Base-by-base conservation (phyloP, 345 rosid genomes). In the Euphorbia lathyris region DNA sequence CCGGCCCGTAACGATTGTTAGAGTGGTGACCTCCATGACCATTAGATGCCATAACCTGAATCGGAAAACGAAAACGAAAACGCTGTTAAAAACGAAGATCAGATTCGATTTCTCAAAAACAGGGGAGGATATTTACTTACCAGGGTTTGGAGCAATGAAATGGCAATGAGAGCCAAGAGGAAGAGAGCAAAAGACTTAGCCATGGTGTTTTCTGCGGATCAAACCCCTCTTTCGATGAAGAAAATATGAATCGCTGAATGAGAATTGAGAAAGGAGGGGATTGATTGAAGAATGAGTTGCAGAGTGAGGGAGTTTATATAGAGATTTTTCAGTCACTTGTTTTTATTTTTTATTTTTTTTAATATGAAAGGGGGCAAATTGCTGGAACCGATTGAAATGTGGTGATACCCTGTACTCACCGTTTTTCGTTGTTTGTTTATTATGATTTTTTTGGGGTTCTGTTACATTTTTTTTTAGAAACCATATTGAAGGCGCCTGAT, bases 111-210 rank as follows among this genome's bases (percentile, higher is more conserved):
- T 51, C 56, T 51, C n/a, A 36, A 17, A 23, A 3, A 14, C 13
- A 11, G 12, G 17, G 6, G 14, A 63, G 42, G 12, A 42, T 50
- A 20, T 36, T 32, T 9, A 17, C 50, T 56, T 79, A 90, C 96
- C 83, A 81, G 34, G 58, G 90, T 75, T 74, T 90, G 91, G 63
- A 90, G 83, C 88, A 86, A 78, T 79, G 84, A 82, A 66, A 86
- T 73, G 78, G 86, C 88, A 77, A 87, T 51, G 84, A 87, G 91
- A 50, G 77, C 81, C 73, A 90, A 47, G 77, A 90, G 78, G 66
- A 87, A 71, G 64, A 81, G 55, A 76, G 79, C 86, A 63, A 66
- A 68, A 70, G 67, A 73, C 77, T 84, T 90, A 26, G 89, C 89
- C 92, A 86, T 87, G 75, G 69, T 71, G 43, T 67, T 42, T 20